phyloP scores from a whole-genome alignment of 805 yeast species.

The Maudiozyma serrabonitensis region DNA sequence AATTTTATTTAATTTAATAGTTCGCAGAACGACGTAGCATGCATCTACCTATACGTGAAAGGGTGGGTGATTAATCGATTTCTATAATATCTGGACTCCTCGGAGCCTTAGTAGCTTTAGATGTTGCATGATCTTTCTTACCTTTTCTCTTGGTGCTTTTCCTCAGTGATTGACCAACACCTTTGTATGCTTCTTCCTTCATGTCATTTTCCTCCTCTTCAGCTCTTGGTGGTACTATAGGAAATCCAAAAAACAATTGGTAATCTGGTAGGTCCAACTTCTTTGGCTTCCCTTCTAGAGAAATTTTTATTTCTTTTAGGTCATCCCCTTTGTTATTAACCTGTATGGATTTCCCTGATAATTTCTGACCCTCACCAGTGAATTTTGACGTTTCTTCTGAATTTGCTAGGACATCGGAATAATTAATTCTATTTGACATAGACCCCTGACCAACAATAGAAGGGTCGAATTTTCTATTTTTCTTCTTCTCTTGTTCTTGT shows the following conservation, averaged over 20 bases:
- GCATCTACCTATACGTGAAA: background rate
- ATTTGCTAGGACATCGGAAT: constrained; percentile 45
- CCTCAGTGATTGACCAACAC: constrained; percentile 70
- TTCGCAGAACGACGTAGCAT: no score
- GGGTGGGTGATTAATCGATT: constrained; percentile 42
- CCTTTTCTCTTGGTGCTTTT: constrained; percentile 63
- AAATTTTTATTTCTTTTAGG: constrained; percentile 34
- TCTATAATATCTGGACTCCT: constrained; percentile 73
- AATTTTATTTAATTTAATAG: no score
- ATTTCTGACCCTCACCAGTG: constrained; percentile 56
- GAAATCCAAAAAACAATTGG: constrained; percentile 89
- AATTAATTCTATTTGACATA: constrained; percentile 60
- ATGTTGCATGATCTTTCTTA: constrained; percentile 40
- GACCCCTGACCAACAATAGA: constrained; percentile 43
- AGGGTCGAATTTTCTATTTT: constrained; percentile 23
- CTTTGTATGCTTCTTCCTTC: constrained; percentile 34
- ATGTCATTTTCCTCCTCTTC: constrained; percentile 26
- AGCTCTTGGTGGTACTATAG: constrained; percentile 41
- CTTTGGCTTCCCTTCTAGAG: constrained; percentile 55
- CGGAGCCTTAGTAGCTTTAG: constrained; percentile 45
- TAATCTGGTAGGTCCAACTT: constrained; percentile 72
- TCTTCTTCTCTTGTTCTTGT: constrained; percentile 23
- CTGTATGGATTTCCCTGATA: constrained; percentile 45
- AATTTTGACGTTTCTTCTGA: constrained; percentile 31
- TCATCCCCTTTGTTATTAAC: constrained; percentile 1